Evolutionary conservation across 2,329 filamentous ascomycete species (phyloP).

Genomic region (Fusarium citri): DNA sequence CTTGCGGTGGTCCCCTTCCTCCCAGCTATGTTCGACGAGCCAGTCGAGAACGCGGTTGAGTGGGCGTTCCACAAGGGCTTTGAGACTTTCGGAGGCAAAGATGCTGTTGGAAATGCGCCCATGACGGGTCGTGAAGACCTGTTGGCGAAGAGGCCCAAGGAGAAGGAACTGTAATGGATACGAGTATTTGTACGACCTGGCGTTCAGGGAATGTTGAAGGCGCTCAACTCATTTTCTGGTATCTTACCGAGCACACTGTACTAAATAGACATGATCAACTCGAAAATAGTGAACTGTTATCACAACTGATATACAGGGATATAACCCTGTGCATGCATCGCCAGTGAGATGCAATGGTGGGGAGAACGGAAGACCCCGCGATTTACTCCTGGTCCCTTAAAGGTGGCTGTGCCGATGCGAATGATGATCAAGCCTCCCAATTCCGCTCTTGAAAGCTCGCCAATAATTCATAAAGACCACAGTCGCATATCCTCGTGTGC

Average conservation of each 20-base stretch:
- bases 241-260: background rate
- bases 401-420: slow-evolving; percentile 30
- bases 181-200: background rate
- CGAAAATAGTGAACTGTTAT: background rate
- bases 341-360: slow-evolving; percentile 12
- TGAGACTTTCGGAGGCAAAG: slow-evolving; percentile 73
- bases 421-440: slow-evolving; percentile 5
- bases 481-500: background rate
- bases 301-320: background rate
- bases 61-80: slow-evolving; percentile 90
- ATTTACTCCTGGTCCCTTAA: slow-evolving; percentile 17
- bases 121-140: slow-evolving; percentile 62
- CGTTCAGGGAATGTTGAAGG: slow-evolving; percentile 32
- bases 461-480: background rate
- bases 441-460: background rate
- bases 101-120: slow-evolving; percentile 66
- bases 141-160: slow-evolving; percentile 57
- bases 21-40: slow-evolving; percentile 87
- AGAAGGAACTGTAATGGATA: slow-evolving; percentile 55
- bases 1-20: slow-evolving; percentile 83
- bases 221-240: slow-evolving; percentile 41
- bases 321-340: background rate
- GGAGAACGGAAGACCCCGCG: slow-evolving; percentile 28
- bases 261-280: background rate
- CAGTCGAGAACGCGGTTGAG: slow-evolving; percentile 91